Evolutionary conservation across 1,284 basidiomycete genomes (phyloP), one percentile per base, ranked within the genome.

Genomic region (Trichosporon faecale): DNA sequence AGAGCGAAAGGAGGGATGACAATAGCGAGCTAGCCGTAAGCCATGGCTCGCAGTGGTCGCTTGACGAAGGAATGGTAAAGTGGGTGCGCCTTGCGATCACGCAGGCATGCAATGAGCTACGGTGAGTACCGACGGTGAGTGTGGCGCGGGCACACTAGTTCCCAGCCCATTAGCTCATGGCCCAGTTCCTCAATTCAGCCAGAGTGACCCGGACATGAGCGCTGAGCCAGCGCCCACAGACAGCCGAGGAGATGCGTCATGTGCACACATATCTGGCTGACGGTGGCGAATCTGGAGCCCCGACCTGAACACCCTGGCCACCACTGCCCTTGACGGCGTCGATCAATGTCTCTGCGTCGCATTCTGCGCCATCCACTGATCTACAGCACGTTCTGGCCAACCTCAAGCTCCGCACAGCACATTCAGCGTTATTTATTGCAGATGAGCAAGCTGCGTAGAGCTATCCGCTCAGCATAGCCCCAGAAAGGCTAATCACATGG

Each of bases 211-310:
- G 27, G 29, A 29, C 57, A 18, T 33, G 21, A 18, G 44, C 40
- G 12, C 40, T 44, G 40, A 44, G 9, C 49, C n/a, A 23, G 49
- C 49, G 40, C n/a, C 40, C 11, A n/a, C 40, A 18, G 40, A 9
- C 49, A 27, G 52, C 52, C 14, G 52, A 25, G 27, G 25, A 27
- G 12, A 27, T 57, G 52, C 29, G 57, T 61, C 57, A 61, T 61
- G 57, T 31, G 57, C 57, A 18, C 18, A 6, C 23, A 27, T 11
- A 9, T 1, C 12, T 27, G 2, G 27, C 12, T 6, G 27, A 33
- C 57, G 57, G 57, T 61, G 57, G 57, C 57, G 29, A 61, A 61
- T n/a, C 29, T 31, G 57, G 57, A 61, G 57, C 57, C 57, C 57
- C 57, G 16, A 8, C 31, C 29, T 33, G 2, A 3, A 7, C 29